A percentile compares a stretch with the other conserved stretches of the same genome.
Evolutionary conservation across 805 yeast genomes (phyloP).

Genomic region (Metschnikowia amazonensis): DNA sequence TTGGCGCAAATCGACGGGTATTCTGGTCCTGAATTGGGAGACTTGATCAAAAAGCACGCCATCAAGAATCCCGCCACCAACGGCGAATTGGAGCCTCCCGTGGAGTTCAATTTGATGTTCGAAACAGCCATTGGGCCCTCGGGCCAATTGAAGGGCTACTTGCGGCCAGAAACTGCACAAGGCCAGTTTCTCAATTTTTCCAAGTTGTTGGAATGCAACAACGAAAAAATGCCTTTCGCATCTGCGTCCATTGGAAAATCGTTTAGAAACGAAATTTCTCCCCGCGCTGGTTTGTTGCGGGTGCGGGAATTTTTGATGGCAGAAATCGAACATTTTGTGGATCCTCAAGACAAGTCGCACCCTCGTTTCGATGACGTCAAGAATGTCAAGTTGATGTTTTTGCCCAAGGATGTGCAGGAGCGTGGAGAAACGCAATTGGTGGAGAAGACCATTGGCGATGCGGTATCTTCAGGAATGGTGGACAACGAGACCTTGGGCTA

Average conservation of each 20-base stretch:
- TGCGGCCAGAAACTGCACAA: conserved; percentile 99
- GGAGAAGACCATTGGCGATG: conserved; percentile 78
- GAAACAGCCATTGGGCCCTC: conserved; percentile 99
- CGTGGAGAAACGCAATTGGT: conserved; percentile 71
- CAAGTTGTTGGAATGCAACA: conserved; percentile 91
- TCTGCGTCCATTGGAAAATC: conserved; percentile 98
- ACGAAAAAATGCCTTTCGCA: conserved; percentile 98
- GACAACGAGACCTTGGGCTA: conserved; percentile 97
- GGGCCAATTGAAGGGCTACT: conserved; percentile 89
- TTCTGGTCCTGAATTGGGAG: conserved; percentile 90
- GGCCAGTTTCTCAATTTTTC: conserved; percentile 96
- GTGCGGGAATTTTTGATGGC: conserved; percentile 99
- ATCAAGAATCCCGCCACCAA: conserved; percentile 92
- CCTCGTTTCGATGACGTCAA: conserved; percentile 72
- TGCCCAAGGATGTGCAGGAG: conserved; percentile 85
- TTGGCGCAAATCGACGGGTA: conserved; percentile 94
- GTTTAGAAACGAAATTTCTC: conserved; percentile 97
- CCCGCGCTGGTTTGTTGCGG: conserved; percentile 94
- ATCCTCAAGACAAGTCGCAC: conserved; percentile 84
- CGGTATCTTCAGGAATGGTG: conserved; percentile 81
- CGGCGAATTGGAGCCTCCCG: conserved; percentile 82
- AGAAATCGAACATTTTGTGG: conserved; percentile 97
- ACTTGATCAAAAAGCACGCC: conserved; percentile 73
- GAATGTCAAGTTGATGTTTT: conserved; percentile 68
- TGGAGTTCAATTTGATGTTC: conserved; percentile 96